Evolutionary conservation across 2,329 filamentous ascomycete species (phyloP), one percentile per base, ranked within the genome.

Genomic region (Fusarium marasasianum): DNA sequence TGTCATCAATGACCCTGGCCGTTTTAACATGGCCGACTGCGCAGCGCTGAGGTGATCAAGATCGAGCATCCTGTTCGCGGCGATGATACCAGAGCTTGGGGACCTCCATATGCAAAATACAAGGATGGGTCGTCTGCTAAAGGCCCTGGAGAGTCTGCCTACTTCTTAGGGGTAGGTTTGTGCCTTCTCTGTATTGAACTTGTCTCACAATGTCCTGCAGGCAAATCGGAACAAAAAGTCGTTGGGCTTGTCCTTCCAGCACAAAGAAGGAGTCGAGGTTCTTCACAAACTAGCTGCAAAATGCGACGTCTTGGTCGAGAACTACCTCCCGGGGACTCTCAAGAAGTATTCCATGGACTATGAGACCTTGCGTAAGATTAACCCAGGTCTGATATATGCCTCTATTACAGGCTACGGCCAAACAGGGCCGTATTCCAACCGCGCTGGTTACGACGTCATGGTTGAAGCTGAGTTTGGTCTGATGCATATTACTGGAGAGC

Each of bases 361-460:
- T 78, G 91, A 92, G 33, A 94, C 93, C 1, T 83, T 99, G 4
- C 89, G 88, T 58, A 89, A 91, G 74, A 91, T 98, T 81, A 98
- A 98, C 79, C 95, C 96, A 0, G 85, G 87, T 11, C 87, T 99
- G 53, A 94, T 99, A 76, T 99, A 99, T 80, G 95, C 96, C 20
- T 98, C 94, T 76, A 97, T 99, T 77, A 99, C 96, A 0, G 96
- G 96, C 2, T 99, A 98, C 80, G 96, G 96, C 5, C 96, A 99
- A 81, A 98, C 94, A 3, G 96, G 96, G 0, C 96, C 96, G 0
- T 98, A 97, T 82, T 91, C 92, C 11, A 90, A 91, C 73, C 89
- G 96, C 20, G 95, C 96, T 8, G 96, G 96, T 9, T 99, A 99
- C 86, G 96, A 99, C 83, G 96, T 99, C 76, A 99, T 99, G 96